These are phyloP conservation scores for Lachancea quebecensis DNA, from an alignment of 805 yeast species.

Conservation along the genomic window DNA sequence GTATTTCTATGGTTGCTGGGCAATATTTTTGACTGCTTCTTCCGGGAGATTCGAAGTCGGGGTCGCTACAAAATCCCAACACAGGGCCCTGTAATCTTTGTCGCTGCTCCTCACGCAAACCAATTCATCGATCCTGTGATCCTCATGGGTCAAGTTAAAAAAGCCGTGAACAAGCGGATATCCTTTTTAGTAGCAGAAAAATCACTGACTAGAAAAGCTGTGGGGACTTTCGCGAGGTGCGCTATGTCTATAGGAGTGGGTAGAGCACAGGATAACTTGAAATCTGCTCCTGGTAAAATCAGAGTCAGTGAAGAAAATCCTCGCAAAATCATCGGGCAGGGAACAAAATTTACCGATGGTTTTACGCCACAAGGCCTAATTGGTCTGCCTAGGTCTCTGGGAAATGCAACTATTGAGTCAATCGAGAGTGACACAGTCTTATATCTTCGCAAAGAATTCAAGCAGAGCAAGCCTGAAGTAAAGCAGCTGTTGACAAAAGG, in stretches of 20 bases:
- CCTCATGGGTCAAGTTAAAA: conserved; percentile 72
- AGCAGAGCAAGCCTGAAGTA: conserved; percentile 38
- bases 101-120: conserved; percentile 97
- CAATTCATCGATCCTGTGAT: conserved; percentile 79
- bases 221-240: conserved; percentile 70
- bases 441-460: conserved; percentile 62
- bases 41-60: conserved; percentile 81
- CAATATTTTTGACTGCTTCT: conserved; percentile 57
- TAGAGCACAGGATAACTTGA: conserved; percentile 83
- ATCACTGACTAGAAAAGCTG: conserved; percentile 55
- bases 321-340: conserved; percentile 51
- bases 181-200: conserved; percentile 81
- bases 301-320: conserved; percentile 49
- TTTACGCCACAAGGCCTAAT: conserved; percentile 61
- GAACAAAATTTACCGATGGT: conserved; percentile 56
- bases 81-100: conserved; percentile 81
- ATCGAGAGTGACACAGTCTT: conserved; percentile 69
- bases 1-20: conserved; percentile 44
- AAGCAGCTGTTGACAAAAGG: conserved; percentile 42
- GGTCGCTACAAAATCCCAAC: conserved; percentile 72
- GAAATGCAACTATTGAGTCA: conserved; percentile 63
- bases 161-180: conserved; percentile 58
- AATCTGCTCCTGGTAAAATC: conserved; percentile 60
- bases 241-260: conserved; percentile 85
- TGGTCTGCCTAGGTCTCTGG: conserved; percentile 71